Base-by-base conservation (phyloP, 1,139 yeast genomes). In the Lodderomyces elongisporus region DNA sequence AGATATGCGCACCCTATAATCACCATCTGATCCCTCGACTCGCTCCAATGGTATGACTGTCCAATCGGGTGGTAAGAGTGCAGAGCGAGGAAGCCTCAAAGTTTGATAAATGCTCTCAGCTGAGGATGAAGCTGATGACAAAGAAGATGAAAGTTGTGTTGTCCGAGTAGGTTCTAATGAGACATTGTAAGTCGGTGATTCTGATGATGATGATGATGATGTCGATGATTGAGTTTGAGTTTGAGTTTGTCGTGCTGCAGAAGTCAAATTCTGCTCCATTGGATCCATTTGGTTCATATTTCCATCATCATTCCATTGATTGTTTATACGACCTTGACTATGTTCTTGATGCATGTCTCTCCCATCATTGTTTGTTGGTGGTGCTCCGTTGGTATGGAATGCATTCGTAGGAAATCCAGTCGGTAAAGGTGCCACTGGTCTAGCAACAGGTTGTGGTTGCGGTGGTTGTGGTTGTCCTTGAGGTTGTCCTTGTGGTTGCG, bases 51-150 rank as follows among this genome's bases (percentile, higher is more conserved):
- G 70, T 14, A 63, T 38, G 5, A 60, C 26, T 1, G 56, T 45
- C 68, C 69, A 62, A 28, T 54, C 55, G 2, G 65, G 65, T 5
- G 70, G 70, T 8, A 60, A 33, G 3, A 59, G 28, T 2, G 65
- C 61, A 21, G 44, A 46, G 2, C 41, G 35, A 3, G 66, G 64
- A 20, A 40, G 25, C 17, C 16, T 16, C 3, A 40, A 32, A 1
- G 32, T 26, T 36, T 40, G 43, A 14, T 18, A 36, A 14, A 21
- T 6, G 14, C 20, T 9, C n/a, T 16, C 21, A 17, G 4, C 12
- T 7, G 21, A 14, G n/a, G n/a, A n/a, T n/a, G n/a, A n/a, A 18
- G 16, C 20, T 15, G 32, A 20, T 9, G 25, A 29, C 13, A 26
- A 25, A 7, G 30, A 13, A n/a, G 33, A 9, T 4, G 28, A 12